Evolutionary conservation across 2,329 filamentous ascomycete genomes (phyloP), one percentile per base, ranked within the genome.

Genomic region (Ophiobolus disseminans): DNA sequence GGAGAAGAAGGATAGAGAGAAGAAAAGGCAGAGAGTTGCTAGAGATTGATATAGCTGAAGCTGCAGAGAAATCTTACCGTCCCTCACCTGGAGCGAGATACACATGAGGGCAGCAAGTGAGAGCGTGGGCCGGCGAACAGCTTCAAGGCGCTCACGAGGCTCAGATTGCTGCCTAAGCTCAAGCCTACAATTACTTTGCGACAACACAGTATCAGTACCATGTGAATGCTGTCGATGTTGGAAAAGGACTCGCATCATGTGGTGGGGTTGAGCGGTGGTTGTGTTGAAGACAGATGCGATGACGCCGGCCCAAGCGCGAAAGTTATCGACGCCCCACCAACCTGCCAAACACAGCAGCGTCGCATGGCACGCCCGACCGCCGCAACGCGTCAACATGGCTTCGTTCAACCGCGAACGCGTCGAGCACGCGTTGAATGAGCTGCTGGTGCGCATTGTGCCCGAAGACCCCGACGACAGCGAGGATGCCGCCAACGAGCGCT

Each of bases 371-470:
- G 14, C 30, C 28, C 40, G 43, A 43, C n/a, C n/a, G n/a, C n/a
- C n/a, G n/a, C 58, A 63, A 58, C 57, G 67, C 63, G 65, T 58
- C 66, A 47, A 22, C 55, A 70, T 70, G 68, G 63, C 66, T 16
- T 54, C 60, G 22, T 64, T 69, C 57, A 70, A 71, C 56, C 62
- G 62, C 31, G 75, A 85, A 73, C 89, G 90, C 77, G 84, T 95
- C 75, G 85, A 87, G 70, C 86, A 86, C 72, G 90, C 89, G 70
- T 86, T 95, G 70, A 85, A 89, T 70, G 87, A 88, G 74, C 81
- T 96, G 68, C 86, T 95, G 69, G 80, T 86, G 63, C 87, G 88
- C 67, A 78, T 93, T 50, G 79, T 94, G 46, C 88, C 89, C 45
- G 77, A 81, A 40, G 80, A 86, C 55, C 80, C 83, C 31, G 77